A percentile compares a stretch with the other conserved stretches of the same genome.
These are phyloP conservation scores for Heimioporus sp. DNA, from an alignment of 768 basidiomycete genomes.

Conservation along the genomic window DNA sequence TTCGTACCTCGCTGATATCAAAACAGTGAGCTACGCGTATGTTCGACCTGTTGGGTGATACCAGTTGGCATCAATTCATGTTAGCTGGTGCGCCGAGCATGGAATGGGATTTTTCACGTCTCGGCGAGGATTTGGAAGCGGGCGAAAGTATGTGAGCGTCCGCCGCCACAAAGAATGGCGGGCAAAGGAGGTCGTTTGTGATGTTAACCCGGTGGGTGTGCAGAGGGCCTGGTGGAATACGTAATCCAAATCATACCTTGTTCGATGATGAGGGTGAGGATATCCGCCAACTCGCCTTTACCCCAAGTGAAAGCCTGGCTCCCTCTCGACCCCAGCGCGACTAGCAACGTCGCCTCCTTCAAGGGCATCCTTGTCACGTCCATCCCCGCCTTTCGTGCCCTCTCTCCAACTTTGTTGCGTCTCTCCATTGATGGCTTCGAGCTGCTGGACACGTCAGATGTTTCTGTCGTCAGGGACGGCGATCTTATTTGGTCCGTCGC, in stretches of 20 bases:
- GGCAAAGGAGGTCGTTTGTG: too few relatives aligned
- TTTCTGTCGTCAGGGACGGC: constrained; percentile 26
- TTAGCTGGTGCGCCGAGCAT: too few relatives aligned
- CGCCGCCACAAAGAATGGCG: too few relatives aligned
- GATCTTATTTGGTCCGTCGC: constrained; percentile 26
- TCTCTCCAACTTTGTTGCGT: constrained; percentile 3
- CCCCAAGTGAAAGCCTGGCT: constrained; percentile 55
- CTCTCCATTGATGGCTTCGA: constrained; percentile 30
- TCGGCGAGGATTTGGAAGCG: too few relatives aligned
- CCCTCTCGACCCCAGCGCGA: constrained; percentile 22
- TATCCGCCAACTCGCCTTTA: constrained; percentile 48
- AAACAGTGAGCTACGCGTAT: too few relatives aligned
- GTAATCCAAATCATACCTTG: neutral
- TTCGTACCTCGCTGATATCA: too few relatives aligned
- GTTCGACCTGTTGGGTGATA: too few relatives aligned
- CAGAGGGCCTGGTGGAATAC: too few relatives aligned
- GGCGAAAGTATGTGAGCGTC: too few relatives aligned
- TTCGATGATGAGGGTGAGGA: constrained; percentile 43
- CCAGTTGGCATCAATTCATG: too few relatives aligned
- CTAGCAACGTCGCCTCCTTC: constrained; percentile 10
- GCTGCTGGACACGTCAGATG: constrained; percentile 25
- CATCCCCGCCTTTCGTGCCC: constrained; percentile 7
- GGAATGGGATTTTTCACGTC: too few relatives aligned
- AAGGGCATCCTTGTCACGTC: constrained; percentile 20
- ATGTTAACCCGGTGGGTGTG: too few relatives aligned